These are phyloP conservation scores for Umbelopsis sp. DNA, from an alignment of 192 early-diverging fungal genomes.

Conservation along the genomic window DNA sequence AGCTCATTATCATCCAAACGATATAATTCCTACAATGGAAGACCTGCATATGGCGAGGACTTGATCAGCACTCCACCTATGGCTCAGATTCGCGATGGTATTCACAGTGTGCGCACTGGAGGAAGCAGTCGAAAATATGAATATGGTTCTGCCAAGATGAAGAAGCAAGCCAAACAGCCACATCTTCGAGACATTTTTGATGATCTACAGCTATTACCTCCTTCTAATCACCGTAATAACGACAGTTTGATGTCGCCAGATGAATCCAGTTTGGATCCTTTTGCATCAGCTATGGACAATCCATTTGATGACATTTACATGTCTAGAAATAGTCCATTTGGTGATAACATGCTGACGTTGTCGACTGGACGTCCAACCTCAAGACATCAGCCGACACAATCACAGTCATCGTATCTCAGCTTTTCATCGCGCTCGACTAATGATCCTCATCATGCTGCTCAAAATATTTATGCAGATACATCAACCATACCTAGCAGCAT, in stretches of 20 bases:
- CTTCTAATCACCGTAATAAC: slow-evolving; percentile 10
- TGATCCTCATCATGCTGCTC: slow-evolving; percentile 6
- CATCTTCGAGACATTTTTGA: slow-evolving; percentile 17
- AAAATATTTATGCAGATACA: not conserved
- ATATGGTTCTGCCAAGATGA: not conserved
- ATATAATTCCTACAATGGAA: not conserved
- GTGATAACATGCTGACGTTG: not conserved
- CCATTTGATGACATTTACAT: slow-evolving; percentile 37
- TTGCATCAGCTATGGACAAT: slow-evolving; percentile 29
- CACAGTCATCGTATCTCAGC: slow-evolving; percentile 33
- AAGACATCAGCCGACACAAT: slow-evolving; percentile 24
- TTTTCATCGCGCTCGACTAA: slow-evolving; percentile 9
- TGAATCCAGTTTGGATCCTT: slow-evolving; percentile 24
- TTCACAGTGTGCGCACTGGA: slow-evolving; percentile 23
- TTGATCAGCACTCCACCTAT: slow-evolving; percentile 21
- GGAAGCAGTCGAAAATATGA: slow-evolving; percentile 1
- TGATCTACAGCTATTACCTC: slow-evolving; percentile 9
- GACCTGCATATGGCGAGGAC: slow-evolving; percentile 6
- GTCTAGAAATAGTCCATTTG: not conserved
- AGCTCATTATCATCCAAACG: slow-evolving; percentile 2
- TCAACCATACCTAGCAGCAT: slow-evolving; percentile 18
- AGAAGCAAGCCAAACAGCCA: slow-evolving; percentile 6
- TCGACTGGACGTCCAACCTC: not conserved
- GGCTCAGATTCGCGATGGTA: slow-evolving; percentile 27
- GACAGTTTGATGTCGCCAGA: slow-evolving; percentile 1